Evolutionary conservation across 2,329 filamentous ascomycete genomes (phyloP), one percentile per base, ranked within the genome.

Genomic region (Ampelomyces quisqualis): DNA sequence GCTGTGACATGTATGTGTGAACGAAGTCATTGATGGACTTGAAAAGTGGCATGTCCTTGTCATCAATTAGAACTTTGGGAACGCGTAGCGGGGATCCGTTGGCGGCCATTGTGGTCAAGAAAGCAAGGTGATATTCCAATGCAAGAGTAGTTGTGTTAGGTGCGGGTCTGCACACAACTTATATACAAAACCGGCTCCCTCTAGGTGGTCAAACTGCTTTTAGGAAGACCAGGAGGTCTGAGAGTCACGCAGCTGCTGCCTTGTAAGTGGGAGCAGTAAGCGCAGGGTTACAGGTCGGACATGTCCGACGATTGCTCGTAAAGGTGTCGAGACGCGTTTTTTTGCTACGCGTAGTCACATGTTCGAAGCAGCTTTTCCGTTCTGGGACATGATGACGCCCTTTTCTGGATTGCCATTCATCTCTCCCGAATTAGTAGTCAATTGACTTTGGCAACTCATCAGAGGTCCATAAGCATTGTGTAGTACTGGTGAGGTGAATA

Each of bases 1-100:
- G 36, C 5, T 59, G 55, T n/a, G 60, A 64, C 67, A 69, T 69
- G 47, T 69, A 69, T 6, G 50, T 41, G 39, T 65, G 34, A 3
- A 68, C 65, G 22, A 58, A 67, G 7, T 42, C 28, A 30, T 64
- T 64, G 39, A 69, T 51, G 9, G 53, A 57, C 6, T 38, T 44
- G 47, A 69, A 57, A 31, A 69, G 58, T 1, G 36, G 30, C 17
- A 43, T 44, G 17, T 61, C 38, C 15, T 48, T 35, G 3, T 46
- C 27, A 2, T 27, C 24, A 15, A 67, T 54, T n/a, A 61, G 53
- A 2, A 67, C 45, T n/a, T 47, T 34, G 6, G 63, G 65, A 9
- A 57, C 36, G n/a, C 49, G 52, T 4, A 59, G 15, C 2, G 26
- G 5, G 3, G 2, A 31, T 3, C 26, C 7, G 33, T 35, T 32